A percentile compares a stretch with the other conserved stretches of the same genome.
phyloP scores from a whole-genome alignment of 495 filamentous ascomycete genomes.

The Penicillium parvum region DNA sequence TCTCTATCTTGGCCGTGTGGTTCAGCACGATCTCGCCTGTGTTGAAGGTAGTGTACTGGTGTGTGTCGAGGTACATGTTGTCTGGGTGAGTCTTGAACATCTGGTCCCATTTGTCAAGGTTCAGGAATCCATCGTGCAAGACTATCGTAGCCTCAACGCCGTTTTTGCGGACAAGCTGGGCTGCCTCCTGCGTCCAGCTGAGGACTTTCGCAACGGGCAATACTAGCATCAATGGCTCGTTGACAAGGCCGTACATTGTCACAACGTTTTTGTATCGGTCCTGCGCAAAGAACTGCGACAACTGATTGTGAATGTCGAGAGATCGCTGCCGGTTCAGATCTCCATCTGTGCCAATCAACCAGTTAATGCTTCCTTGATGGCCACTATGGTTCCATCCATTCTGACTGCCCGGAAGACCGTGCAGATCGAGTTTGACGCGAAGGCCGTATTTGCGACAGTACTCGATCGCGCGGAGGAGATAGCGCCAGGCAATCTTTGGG shows the following conservation, averaged over 20 bases:
- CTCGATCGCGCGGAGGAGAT: constrained; percentile 88
- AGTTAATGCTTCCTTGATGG: constrained; percentile 63
- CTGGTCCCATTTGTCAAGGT: constrained; percentile 73
- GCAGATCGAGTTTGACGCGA: constrained; percentile 89
- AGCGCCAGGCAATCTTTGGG: constrained; percentile 83
- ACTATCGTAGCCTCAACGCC: constrained; percentile 62
- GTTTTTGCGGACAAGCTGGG: constrained; percentile 61
- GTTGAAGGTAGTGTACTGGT: constrained; percentile 93
- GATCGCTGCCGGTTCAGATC: constrained; percentile 63
- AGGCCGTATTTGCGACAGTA: constrained; percentile 91
- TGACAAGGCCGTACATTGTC: constrained; percentile 78
- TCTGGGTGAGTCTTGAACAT: constrained; percentile 50
- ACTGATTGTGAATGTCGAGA: constrained; percentile 74
- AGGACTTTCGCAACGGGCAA: constrained; percentile 57
- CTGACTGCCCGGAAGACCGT: constrained; percentile 78
- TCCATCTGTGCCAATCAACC: constrained; percentile 72
- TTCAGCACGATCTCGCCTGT: constrained; percentile 64
- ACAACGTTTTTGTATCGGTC: constrained; percentile 80
- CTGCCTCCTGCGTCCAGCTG: constrained; percentile 64
- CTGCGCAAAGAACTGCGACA: constrained; percentile 82
- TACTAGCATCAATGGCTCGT: constrained; percentile 76
- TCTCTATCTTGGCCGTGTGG: constrained; percentile 71
- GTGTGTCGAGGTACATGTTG: constrained; percentile 76
- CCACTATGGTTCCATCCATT: constrained; percentile 93
- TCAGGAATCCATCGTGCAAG: constrained; percentile 82